Evolutionary conservation across 352 stramenopile species (phyloP).

Genomic region (Phytophthora constricta): DNA sequence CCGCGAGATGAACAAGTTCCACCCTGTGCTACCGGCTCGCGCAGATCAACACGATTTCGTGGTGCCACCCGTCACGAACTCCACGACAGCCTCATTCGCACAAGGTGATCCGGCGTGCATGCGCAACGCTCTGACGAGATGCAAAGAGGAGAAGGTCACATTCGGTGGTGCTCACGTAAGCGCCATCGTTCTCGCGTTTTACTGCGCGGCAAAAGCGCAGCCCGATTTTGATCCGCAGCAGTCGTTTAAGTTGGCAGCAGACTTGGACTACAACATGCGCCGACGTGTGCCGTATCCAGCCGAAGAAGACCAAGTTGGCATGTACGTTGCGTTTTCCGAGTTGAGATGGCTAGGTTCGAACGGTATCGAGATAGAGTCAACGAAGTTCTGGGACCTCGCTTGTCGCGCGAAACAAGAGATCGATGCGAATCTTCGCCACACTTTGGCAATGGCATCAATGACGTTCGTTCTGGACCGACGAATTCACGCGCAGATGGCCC

Average conservation of each 20-base stretch:
- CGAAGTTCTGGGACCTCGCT: constrained; percentile 56
- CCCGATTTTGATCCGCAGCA: constrained; percentile 20
- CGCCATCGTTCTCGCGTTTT: constrained; percentile 34
- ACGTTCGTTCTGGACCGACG: constrained; percentile 26
- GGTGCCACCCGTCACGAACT: constrained; percentile 26
- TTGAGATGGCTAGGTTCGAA: constrained; percentile 21
- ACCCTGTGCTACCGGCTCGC: constrained; percentile 21
- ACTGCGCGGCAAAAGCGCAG: constrained; percentile 17
- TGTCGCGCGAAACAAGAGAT: constrained; percentile 37
- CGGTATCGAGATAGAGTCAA: constrained; percentile 33
- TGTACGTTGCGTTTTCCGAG: constrained; percentile 33
- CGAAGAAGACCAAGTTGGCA: constrained; percentile 34
- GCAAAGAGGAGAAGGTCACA: constrained; percentile 40
- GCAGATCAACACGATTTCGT: constrained; percentile 37
- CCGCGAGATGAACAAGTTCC: constrained; percentile 24
- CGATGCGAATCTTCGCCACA: constrained; percentile 24
- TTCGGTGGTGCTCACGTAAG: constrained; percentile 40
- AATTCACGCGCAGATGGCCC: constrained; percentile 19
- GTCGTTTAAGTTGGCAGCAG: constrained; percentile 42
- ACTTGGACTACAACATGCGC: constrained; percentile 58
- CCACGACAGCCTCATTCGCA: constrained; percentile 34
- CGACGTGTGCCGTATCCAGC: constrained; percentile 36
- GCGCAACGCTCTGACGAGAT: constrained; percentile 28
- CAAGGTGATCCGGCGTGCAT: constrained; percentile 32
- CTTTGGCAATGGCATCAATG: constrained; percentile 13